Conservation (phyloP, 179 eudicot genomes). For the Silene vulgaris region DNA sequence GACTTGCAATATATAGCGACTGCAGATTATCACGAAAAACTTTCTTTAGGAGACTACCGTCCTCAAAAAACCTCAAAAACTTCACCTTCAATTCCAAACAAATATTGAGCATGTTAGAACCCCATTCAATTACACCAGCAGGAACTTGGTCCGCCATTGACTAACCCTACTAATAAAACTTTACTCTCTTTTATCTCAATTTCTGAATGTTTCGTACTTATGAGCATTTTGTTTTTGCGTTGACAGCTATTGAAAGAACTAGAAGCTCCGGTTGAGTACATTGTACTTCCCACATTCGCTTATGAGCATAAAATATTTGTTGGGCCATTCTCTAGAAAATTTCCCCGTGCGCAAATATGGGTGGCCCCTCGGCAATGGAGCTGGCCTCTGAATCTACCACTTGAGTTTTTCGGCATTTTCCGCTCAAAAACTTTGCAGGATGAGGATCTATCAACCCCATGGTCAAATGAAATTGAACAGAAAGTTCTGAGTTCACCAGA, state of each 20-base stretch:
- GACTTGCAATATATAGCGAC: background rate
- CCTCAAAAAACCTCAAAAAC: too few relatives aligned
- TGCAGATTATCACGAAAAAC: too few relatives aligned
- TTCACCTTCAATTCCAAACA: too few relatives aligned
- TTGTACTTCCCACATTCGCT: conserved; percentile 89
- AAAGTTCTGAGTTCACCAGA: conserved; percentile 93
- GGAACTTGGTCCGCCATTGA: too few relatives aligned
- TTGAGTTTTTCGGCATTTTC: conserved; percentile 86
- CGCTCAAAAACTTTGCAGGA: conserved; percentile 75
- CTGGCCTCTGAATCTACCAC: conserved; percentile 96
- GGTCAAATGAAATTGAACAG: conserved; percentile 93
- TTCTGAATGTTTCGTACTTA: conserved; percentile 5
- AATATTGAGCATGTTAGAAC: too few relatives aligned
- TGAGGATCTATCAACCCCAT: conserved; percentile 73
- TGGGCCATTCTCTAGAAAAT: conserved; percentile 98
- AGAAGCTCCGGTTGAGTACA: conserved; percentile 86
- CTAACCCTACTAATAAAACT: too few relatives aligned
- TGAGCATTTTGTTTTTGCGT: background rate
- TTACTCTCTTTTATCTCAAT: background rate
- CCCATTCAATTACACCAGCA: too few relatives aligned
- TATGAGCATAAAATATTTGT: conserved; percentile 97
- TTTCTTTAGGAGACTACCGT: too few relatives aligned
- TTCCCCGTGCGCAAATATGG: conserved; percentile 85
- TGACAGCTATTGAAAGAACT: conserved; percentile 85
- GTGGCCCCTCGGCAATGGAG: conserved; percentile 99